Evolutionary conservation across 2,329 filamentous ascomycete species (phyloP), one percentile per base, ranked within the genome.

Genomic region (Fusarium sterilihyphosum): DNA sequence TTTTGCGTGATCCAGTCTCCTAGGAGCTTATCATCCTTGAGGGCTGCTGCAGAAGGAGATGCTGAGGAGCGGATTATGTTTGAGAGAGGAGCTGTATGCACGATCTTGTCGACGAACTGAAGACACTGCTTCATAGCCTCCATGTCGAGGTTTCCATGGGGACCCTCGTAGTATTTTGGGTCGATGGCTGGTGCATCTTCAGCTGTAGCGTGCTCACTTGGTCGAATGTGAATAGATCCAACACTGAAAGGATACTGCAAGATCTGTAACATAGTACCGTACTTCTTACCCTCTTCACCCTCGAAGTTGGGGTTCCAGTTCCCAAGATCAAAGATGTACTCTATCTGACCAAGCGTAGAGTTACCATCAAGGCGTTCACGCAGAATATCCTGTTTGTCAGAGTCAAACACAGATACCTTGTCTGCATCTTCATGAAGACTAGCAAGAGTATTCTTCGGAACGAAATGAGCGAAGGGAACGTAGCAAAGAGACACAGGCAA

Each of bases 201-300:
- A 52, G 33, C 80, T 44, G 26, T 74, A 49, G 17, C 60, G 18
- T 60, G 54, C 20, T 62, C 61, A 20, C 72, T 60, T 5, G 79
- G 72, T 6, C 65, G 78, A 57, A 88, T 83, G 67, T 89, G 87
- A 16, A 89, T 81, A 5, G 81, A 84, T 0, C 88, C 88, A 7
- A 82, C 80, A 0, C 86, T 85, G 37, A 87, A 87, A 0, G 88
- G 87, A 76, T 88, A 87, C 67, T 88, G 86, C 3, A 89, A 78
- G 66, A 88, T 85, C 65, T 85, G 84, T 1, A 88, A 72, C 81
- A 88, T 83, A 6, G 85, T 87, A 14, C 81, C 85, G 64, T 88
- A 87, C 62, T 83, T 84, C 67, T 85, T 87, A 5, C 78, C 80
- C 50, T 78, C 65, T 70, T 80, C 53, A 61, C 80, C 61, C 40